Evolutionary conservation across 1,284 basidiomycete species (phyloP).

Genomic region (Retiboletus fuscus): DNA sequence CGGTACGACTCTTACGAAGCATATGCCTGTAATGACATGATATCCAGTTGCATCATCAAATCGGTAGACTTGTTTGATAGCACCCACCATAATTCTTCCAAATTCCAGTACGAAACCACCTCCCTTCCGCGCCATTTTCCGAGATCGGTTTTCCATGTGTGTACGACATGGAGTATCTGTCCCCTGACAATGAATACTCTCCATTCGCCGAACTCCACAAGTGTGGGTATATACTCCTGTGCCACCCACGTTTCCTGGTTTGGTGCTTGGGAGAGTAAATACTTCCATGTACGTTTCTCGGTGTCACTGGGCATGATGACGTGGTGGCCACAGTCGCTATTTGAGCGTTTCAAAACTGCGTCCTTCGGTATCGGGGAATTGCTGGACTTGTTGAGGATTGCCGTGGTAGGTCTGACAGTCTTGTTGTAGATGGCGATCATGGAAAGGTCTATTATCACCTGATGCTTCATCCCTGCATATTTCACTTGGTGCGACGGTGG

Average conservation of each 20-base stretch:
- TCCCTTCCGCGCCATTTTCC: not conserved
- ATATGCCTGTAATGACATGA: too few species aligned
- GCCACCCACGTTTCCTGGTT: not conserved
- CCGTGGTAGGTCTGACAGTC: not conserved
- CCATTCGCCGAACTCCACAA: not conserved
- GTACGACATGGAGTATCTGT: not conserved
- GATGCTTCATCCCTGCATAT: not conserved
- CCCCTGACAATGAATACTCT: not conserved
- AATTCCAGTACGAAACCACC: too few species aligned
- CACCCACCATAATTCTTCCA: too few species aligned
- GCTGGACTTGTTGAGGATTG: not conserved
- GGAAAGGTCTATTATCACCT: not conserved
- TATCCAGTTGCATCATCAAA: too few species aligned
- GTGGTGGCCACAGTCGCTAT: not conserved
- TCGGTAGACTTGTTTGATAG: too few species aligned
- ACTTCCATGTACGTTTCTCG: not conserved
- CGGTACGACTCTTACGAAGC: too few species aligned
- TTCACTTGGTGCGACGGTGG: not conserved
- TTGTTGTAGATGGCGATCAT: not conserved
- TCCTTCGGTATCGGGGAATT: not conserved
- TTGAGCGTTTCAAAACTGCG: slow-evolving; percentile 1
- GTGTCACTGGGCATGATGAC: not conserved
- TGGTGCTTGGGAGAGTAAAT: not conserved
- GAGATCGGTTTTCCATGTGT: not conserved
- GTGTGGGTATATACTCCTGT: not conserved